Conservation (phyloP, 2,329 filamentous ascomycete species). For the Tolypocladium ovalisporum region DNA sequence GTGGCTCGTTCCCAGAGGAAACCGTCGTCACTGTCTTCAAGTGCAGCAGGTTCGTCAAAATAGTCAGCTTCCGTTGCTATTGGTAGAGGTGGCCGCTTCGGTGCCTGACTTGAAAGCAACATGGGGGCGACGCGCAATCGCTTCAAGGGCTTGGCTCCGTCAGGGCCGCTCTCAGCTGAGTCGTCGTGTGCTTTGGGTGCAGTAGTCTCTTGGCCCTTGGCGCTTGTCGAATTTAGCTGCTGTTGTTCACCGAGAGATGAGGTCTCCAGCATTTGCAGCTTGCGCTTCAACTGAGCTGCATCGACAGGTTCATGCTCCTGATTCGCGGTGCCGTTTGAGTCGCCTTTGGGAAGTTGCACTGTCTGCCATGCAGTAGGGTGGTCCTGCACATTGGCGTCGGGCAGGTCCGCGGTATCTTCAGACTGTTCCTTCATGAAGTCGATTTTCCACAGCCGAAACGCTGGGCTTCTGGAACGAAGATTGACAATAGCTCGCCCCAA, state of each 20-base stretch:
- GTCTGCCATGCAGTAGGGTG: neutral
- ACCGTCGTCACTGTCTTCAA: neutral
- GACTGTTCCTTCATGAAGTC: neutral
- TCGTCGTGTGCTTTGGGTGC: neutral
- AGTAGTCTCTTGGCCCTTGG: neutral
- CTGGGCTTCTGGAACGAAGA: slow-evolving; percentile 40
- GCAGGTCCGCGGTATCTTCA: neutral
- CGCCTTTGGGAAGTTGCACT: neutral
- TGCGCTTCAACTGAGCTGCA: neutral
- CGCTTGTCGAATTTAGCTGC: neutral
- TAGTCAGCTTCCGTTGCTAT: slow-evolving; percentile 4
- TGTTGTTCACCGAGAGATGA: neutral
- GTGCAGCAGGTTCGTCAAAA: neutral
- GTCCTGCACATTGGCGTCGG: neutral
- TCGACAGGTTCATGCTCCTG: neutral
- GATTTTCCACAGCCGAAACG: slow-evolving; percentile 27
- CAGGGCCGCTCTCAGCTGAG: neutral
- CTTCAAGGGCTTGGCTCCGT: slow-evolving; percentile 9
- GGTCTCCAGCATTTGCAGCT: neutral
- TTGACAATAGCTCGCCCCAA: slow-evolving; percentile 46
- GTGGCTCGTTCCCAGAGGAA: slow-evolving; percentile 11
- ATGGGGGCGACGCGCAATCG: slow-evolving; percentile 15
- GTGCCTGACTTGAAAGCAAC: slow-evolving; percentile 7
- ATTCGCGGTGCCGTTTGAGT: neutral
- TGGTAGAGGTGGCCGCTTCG: neutral